Percentiles rank a stretch among this genome's conserved stretches.
Conservation (phyloP, 2,329 filamentous ascomycete species). For the Cladophialophora chaetospira region DNA sequence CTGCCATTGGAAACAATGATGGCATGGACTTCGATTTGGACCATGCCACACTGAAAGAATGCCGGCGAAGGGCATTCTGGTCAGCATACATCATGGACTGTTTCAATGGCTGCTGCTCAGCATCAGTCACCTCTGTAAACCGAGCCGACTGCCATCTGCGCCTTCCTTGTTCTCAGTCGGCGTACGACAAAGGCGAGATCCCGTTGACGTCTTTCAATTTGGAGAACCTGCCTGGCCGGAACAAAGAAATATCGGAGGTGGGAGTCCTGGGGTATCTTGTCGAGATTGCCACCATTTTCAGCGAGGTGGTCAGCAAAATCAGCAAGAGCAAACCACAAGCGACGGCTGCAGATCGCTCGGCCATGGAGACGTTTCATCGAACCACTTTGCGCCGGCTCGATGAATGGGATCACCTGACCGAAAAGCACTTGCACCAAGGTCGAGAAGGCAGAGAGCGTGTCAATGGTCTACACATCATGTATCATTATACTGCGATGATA, state of each 20-base stretch:
- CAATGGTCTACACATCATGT: conserved; percentile 26
- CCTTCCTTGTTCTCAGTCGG: conserved; percentile 62
- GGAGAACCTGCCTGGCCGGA: neutral
- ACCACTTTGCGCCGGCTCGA: conserved; percentile 7
- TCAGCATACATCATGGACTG: conserved; percentile 70
- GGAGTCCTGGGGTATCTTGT: conserved; percentile 28
- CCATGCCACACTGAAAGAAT: conserved; percentile 62
- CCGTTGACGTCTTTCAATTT: conserved; percentile 54
- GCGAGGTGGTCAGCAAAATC: conserved; percentile 21
- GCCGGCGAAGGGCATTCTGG: conserved; percentile 71
- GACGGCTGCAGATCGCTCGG: neutral
- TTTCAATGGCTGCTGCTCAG: conserved; percentile 61
- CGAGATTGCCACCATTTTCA: conserved; percentile 31
- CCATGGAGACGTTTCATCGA: conserved; percentile 9
- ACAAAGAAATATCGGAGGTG: conserved; percentile 1
- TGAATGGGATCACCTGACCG: conserved; percentile 13
- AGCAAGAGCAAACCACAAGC: neutral
- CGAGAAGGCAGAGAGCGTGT: conserved; percentile 9
- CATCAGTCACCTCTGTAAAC: conserved; percentile 59
- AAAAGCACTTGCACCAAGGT: neutral
- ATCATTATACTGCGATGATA: conserved; percentile 29
- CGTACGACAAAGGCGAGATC: conserved; percentile 63
- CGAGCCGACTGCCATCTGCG: conserved; percentile 67
- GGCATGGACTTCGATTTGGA: conserved; percentile 60
- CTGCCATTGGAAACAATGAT: conserved; percentile 50